Evolutionary conservation across 2,329 filamentous ascomycete species (phyloP), one percentile per base, ranked within the genome.

Genomic region (Phoma herbarum): DNA sequence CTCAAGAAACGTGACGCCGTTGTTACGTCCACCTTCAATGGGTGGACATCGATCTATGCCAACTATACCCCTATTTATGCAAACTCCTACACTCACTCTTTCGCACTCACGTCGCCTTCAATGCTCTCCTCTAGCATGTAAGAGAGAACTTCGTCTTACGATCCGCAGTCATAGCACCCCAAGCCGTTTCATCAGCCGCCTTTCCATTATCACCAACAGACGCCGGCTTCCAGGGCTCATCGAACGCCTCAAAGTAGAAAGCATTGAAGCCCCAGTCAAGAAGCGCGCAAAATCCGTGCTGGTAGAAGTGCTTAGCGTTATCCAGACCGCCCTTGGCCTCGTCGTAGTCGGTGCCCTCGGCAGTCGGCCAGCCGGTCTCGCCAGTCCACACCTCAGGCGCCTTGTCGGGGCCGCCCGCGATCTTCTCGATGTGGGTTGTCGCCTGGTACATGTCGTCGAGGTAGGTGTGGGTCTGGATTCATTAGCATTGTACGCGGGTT

Each of bases 231-330:
- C 87, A 90, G 59, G 84, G 80, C 84, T 91, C 89, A 67, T 90
- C 88, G 67, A 89, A 90, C 42, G 88, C 88, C 81, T 91, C 88
- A 66, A 91, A 91, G 78, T 85, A 89, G 79, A 91, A 91, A 54
- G 87, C 85, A 68, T 90, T 89, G 63, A 87, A 82, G 60, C 86
- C 86, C 86, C 86, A 90, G 62, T 81, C 81, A 33, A 90, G 77
- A 70, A 89, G 83, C 50, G 83, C 83, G 75, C 89, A 91, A 69
- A 90, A 83, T 63, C 83, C 86, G 44, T 85, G 74, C 67, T 85
- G 78, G 80, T 83, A 91, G 80, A 86, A 91, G 23, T 77, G 79
- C 62, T 82, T 75, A 26, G 88, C 88, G 68, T 88, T 86, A 29
- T 81, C 68, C 39, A 84, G 82, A 41, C 86, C 83, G 29, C 89